phyloP scores from a whole-genome alignment of 192 early-diverging fungal genomes.

The Pilaira anomala region DNA sequence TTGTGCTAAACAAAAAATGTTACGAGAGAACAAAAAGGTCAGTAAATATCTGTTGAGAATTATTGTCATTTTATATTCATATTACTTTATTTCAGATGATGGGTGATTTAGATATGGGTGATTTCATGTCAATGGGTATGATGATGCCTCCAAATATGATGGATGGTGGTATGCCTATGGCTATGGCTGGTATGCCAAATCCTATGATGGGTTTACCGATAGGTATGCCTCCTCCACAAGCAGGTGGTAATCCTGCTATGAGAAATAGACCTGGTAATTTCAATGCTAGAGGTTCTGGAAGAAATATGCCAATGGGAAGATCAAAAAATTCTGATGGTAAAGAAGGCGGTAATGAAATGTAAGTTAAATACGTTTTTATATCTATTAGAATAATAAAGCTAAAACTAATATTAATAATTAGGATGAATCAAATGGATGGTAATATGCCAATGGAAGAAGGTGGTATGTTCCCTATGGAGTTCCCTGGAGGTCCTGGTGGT shows the following conservation, averaged over 20 bases:
- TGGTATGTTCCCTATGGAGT: constrained; percentile 20
- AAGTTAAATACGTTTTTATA: not conserved
- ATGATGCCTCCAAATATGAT: constrained; percentile 46
- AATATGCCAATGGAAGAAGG: constrained; percentile 7
- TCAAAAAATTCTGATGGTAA: constrained; percentile 13
- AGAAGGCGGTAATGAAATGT: constrained; percentile 19
- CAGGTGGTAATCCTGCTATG: constrained; percentile 3
- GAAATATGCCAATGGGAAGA: constrained; percentile 17
- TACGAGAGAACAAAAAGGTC: constrained; percentile 66
- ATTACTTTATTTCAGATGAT: constrained; percentile 29
- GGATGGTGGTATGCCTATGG: constrained; percentile 33
- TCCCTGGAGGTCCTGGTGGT: constrained; percentile 19
- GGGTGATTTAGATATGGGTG: constrained; percentile 46
- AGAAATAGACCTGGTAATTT: constrained; percentile 5
- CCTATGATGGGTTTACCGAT: constrained; percentile 37
- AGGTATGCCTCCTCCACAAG: constrained; percentile 5
- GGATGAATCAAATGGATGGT: constrained; percentile 21
- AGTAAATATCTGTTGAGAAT: no score
- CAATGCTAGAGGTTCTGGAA: constrained; percentile 1
- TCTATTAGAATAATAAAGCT: not conserved
- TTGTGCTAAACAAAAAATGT: constrained; percentile 86
- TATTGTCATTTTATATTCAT: not conserved
- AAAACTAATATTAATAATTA: not conserved
- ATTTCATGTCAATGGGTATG: constrained; percentile 40
- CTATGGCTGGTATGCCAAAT: constrained; percentile 36